Conservation (phyloP, 2,329 filamentous ascomycete genomes). For the Annulohypoxylon truncatum region DNA sequence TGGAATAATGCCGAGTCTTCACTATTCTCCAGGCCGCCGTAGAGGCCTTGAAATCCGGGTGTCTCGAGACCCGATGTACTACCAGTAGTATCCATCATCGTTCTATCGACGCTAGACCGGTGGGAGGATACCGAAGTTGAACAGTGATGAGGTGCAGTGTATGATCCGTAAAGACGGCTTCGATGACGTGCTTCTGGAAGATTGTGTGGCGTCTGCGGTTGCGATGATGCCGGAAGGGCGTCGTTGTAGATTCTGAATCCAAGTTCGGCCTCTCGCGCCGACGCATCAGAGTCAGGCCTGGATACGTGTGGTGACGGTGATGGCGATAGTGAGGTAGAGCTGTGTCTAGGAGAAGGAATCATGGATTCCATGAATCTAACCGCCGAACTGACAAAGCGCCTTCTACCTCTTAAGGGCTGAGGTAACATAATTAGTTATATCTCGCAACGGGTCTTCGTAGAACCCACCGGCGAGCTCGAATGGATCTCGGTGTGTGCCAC, state of each 20-base stretch:
- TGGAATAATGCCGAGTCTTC: slow-evolving; percentile 56
- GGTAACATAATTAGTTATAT: slow-evolving; percentile 1
- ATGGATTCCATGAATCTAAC: slow-evolving; percentile 46
- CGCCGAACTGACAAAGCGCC: slow-evolving; percentile 45
- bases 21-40: slow-evolving; percentile 62
- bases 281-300: slow-evolving; percentile 26
- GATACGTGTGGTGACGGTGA: slow-evolving; percentile 20
- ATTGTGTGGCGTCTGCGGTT: slow-evolving; percentile 63
- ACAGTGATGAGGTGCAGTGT: slow-evolving; percentile 55
- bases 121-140: slow-evolving; percentile 24
- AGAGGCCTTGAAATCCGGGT: slow-evolving; percentile 60
- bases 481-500: slow-evolving; percentile 25
- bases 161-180: slow-evolving; percentile 56
- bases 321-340: slow-evolving; percentile 35
- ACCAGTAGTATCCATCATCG: slow-evolving; percentile 42
- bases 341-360: slow-evolving; percentile 37
- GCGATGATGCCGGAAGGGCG: slow-evolving; percentile 54
- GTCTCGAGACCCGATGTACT: slow-evolving; percentile 55
- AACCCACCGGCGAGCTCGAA: slow-evolving; percentile 35
- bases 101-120: slow-evolving; percentile 18
- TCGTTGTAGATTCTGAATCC: slow-evolving; percentile 61
- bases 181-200: slow-evolving; percentile 62
- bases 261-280: slow-evolving; percentile 27
- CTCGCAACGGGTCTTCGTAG: not conserved
- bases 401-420: slow-evolving; percentile 39